Percentiles rank a stretch among this genome's conserved stretches.
Evolutionary conservation across 345 rosid species (phyloP).

Genomic region (Angophora floribunda): DNA sequence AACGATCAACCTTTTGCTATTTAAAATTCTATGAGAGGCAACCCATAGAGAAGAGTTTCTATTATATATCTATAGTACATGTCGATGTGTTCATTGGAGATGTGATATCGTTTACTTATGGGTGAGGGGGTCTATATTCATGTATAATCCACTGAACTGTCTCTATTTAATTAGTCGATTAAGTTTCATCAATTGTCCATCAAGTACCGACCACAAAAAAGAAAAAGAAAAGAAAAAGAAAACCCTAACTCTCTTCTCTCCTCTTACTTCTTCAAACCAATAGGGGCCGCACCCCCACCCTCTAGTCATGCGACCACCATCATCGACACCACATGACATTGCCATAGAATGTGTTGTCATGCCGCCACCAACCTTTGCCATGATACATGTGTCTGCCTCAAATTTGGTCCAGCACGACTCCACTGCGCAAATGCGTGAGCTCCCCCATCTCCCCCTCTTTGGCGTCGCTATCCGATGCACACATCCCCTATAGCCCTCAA

Average conservation of each 20-base stretch:
- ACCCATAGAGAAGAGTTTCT: neutral
- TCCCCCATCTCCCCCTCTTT: neutral
- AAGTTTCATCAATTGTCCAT: neutral
- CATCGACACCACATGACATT: neutral
- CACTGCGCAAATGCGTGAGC: rapidly evolving
- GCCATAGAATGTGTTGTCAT: neutral
- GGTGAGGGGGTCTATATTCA: neutral
- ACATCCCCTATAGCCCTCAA: neutral
- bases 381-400: neutral
- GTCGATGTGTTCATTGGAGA: neutral
- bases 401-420: neutral
- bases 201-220: neutral
- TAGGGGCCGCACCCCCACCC: neutral
- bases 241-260: neutral
- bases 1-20: neutral
- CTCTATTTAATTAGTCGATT: neutral
- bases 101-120: neutral
- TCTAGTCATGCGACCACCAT: neutral
- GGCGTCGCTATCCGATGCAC: rapidly evolving
- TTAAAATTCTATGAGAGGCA: neutral
- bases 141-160: neutral
- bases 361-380: neutral
- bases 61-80: neutral
- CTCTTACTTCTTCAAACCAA: neutral
- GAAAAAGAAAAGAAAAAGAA: neutral